These are phyloP conservation scores for Arachis stenosperma DNA, from an alignment of 306 rosid genomes.

Conservation along the genomic window DNA sequence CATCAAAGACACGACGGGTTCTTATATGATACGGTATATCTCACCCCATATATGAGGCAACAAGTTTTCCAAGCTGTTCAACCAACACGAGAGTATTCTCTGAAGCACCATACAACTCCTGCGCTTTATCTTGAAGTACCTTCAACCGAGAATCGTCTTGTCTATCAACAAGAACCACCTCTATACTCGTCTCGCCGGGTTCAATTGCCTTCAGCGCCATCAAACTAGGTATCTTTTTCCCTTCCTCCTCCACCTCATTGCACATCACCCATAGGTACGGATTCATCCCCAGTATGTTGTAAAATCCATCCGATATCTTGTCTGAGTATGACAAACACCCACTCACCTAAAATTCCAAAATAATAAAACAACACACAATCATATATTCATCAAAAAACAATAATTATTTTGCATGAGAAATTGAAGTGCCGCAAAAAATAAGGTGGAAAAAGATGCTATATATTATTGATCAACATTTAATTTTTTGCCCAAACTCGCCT, in stretches of 20 bases:
- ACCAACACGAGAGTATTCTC: slow-evolving; percentile 72
- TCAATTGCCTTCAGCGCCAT: slow-evolving; percentile 73
- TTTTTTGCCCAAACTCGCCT: too few relatives aligned
- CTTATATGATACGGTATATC: slow-evolving; percentile 18
- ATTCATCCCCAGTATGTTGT: slow-evolving; percentile 93
- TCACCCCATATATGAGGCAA: slow-evolving; percentile 92
- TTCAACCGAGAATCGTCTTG: slow-evolving; percentile 72
- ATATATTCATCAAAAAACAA: not conserved
- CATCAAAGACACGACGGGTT: not conserved
- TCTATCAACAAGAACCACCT: slow-evolving; percentile 84
- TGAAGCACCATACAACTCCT: slow-evolving; percentile 71
- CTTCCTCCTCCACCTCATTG: slow-evolving; percentile 69
- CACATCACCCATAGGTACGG: slow-evolving; percentile 96
- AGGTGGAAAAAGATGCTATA: not conserved
- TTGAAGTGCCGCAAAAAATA: not conserved
- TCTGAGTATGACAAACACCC: slow-evolving; percentile 93
- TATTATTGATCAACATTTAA: not conserved
- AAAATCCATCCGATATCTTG: slow-evolving; percentile 93
- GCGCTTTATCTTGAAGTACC: slow-evolving; percentile 89
- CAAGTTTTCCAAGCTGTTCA: slow-evolving; percentile 90
- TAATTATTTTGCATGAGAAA: not conserved
- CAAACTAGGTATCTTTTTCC: slow-evolving; percentile 62
- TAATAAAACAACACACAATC: not conserved
- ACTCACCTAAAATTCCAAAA: slow-evolving; percentile 62
- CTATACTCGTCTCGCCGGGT: slow-evolving; percentile 72